Evolutionary conservation across 2,329 filamentous ascomycete genomes (phyloP).

Genomic region (Lasiodiplodia theobromae): DNA sequence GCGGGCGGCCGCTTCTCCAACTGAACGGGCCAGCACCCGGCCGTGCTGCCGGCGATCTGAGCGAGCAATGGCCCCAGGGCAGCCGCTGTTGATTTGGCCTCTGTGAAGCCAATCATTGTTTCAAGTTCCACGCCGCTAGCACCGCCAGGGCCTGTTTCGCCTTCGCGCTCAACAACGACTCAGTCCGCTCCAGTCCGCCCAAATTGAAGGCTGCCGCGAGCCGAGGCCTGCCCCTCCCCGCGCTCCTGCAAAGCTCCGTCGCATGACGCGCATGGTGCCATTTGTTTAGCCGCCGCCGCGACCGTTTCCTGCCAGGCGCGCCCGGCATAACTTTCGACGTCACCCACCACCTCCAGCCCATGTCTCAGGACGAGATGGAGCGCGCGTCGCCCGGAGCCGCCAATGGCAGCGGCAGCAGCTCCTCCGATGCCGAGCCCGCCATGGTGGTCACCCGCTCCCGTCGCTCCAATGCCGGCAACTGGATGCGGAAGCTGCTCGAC

Average conservation of each 20-base stretch:
- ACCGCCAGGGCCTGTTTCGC: conserved; percentile 6
- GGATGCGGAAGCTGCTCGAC: conserved; percentile 49
- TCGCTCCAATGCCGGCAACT: conserved; percentile 50
- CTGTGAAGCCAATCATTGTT: conserved; percentile 12
- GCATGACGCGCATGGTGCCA: conserved; percentile 23
- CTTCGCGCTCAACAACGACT: conserved; percentile 6
- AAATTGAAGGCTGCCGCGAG: not conserved
- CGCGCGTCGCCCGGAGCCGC: conserved; percentile 32
- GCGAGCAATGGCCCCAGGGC: conserved; percentile 10
- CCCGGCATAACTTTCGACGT: conserved; percentile 33
- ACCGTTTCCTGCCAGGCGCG: conserved; percentile 36
- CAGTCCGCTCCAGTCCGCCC: not conserved
- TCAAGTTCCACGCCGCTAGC: not conserved
- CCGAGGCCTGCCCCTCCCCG: conserved; percentile 1
- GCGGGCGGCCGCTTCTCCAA: conserved; percentile 21
- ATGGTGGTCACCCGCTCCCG: conserved; percentile 49
- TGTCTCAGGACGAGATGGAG: conserved; percentile 34
- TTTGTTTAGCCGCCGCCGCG: conserved; percentile 29
- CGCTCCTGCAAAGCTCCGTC: not conserved
- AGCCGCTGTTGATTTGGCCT: conserved; percentile 6
- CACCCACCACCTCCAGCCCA: conserved; percentile 28
- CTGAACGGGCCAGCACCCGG: conserved; percentile 13
- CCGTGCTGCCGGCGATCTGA: conserved; percentile 5
- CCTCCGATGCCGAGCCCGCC: conserved; percentile 36
- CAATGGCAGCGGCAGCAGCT: conserved; percentile 32